phyloP scores from a whole-genome alignment of 768 basidiomycete species.

The Lentinula boryana region DNA sequence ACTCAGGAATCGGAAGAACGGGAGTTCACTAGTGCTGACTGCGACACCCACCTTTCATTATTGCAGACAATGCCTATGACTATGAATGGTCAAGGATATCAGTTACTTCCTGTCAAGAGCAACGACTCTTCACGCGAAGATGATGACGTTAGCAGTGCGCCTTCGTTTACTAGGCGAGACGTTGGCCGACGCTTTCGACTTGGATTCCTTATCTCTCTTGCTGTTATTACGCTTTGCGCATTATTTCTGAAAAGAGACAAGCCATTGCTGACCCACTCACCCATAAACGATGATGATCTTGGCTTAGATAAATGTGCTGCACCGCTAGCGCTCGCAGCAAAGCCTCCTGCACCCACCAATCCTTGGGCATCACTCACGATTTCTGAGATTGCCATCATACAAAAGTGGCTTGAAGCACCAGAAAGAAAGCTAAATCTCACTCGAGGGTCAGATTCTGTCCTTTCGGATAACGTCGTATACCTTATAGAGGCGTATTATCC shows the following conservation, averaged over 20 bases:
- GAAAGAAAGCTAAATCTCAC: slow-evolving; percentile 46
- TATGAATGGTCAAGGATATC: background rate
- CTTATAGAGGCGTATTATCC: slow-evolving; percentile 46
- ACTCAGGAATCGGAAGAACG: background rate
- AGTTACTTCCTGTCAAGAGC: background rate
- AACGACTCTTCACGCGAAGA: background rate
- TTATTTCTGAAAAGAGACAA: background rate
- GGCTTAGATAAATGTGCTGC: slow-evolving; percentile 28
- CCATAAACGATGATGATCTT: background rate
- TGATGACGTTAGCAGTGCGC: background rate
- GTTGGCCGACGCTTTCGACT: background rate
- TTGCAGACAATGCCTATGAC: no score
- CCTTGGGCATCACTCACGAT: slow-evolving; percentile 47
- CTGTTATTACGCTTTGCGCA: background rate
- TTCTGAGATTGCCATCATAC: slow-evolving; percentile 35
- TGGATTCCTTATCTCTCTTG: background rate
- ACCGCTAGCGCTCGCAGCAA: slow-evolving; percentile 22
- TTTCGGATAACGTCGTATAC: slow-evolving; percentile 46
- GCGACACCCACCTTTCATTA: background rate
- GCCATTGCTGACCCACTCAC: background rate
- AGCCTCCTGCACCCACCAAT: slow-evolving; percentile 38
- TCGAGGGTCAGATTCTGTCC: slow-evolving; percentile 8
- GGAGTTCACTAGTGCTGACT: no score
- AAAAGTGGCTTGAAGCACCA: slow-evolving; percentile 38
- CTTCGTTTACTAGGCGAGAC: no score